phyloP scores from a whole-genome alignment of 352 stramenopile genomes.

The Phytophthora gonapodyides region DNA sequence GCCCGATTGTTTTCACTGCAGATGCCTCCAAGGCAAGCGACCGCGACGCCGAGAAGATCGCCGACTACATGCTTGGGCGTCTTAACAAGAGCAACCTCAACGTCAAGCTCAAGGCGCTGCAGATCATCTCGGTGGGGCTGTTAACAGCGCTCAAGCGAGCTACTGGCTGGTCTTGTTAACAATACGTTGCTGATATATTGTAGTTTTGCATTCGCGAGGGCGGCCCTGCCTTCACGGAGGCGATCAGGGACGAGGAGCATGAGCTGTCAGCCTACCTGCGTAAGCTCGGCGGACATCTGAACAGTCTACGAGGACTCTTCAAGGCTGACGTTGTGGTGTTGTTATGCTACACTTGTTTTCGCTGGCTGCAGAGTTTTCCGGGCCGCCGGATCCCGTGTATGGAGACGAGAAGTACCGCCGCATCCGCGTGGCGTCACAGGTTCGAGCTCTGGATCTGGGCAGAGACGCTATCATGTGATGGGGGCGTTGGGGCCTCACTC shows the following conservation, averaged over 20 bases:
- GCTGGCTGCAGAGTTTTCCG: conserved; percentile 68
- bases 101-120: conserved; percentile 85
- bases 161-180: conserved; percentile 5
- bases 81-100: conserved; percentile 85
- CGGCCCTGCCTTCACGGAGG: conserved; percentile 57
- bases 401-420: conserved; percentile 85
- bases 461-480: conserved; percentile 8
- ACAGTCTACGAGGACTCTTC: neutral
- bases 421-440: conserved; percentile 80
- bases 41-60: conserved; percentile 78
- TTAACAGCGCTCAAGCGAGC: neutral
- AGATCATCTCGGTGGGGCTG: conserved; percentile 78
- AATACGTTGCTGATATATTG: conserved; percentile 12
- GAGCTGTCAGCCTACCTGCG: conserved; percentile 73
- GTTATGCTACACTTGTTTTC: conserved; percentile 9
- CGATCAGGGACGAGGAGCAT: conserved; percentile 70
- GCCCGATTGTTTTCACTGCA: conserved; percentile 21
- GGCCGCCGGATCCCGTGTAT: conserved; percentile 72
- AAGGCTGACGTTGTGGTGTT: conserved; percentile 9
- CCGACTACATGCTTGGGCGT: conserved; percentile 74
- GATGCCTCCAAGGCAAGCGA: conserved; percentile 62
- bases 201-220: conserved; percentile 84
- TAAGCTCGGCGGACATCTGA: conserved; percentile 37
- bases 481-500: conserved; percentile 13
- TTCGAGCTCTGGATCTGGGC: conserved; percentile 15